Percentiles rank a stretch among this genome's conserved stretches.
Conservation (phyloP, 106 monocot species). For the Iris macrosiphon region DNA sequence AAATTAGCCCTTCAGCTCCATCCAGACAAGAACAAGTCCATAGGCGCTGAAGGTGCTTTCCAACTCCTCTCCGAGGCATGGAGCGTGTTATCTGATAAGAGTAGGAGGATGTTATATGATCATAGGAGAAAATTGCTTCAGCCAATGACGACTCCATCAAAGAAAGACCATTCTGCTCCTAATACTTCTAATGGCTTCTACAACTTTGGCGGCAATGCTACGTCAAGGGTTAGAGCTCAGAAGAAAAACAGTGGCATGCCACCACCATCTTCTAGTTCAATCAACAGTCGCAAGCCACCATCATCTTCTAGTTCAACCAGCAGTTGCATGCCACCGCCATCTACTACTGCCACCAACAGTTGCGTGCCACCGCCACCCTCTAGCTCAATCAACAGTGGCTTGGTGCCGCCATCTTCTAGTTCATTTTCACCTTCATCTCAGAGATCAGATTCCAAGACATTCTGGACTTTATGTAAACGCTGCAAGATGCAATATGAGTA, state of each 20-base stretch:
- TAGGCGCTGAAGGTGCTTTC: constrained; percentile 80
- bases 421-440: not conserved
- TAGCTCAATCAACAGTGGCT: too few relatives aligned
- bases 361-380: too few relatives aligned
- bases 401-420: not conserved
- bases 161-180: constrained; percentile 15
- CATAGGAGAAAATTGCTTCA: constrained; percentile 23
- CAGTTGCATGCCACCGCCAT: too few relatives aligned
- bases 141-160: constrained; percentile 13
- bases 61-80: constrained; percentile 70
- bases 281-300: not conserved
- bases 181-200: constrained; percentile 30
- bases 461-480: constrained; percentile 68
- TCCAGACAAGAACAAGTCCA: constrained; percentile 83
- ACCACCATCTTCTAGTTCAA: not conserved
- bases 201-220: constrained; percentile 9
- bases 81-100: constrained; percentile 67
- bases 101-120: constrained; percentile 53
- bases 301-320: too few relatives aligned
- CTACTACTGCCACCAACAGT: too few relatives aligned
- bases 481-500: constrained; percentile 91
- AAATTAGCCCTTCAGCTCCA: constrained; percentile 65
- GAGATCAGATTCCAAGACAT: constrained; percentile 33
- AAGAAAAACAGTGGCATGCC: constrained; percentile 8
- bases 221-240: constrained; percentile 14